Base-by-base conservation (phyloP, 1,284 basidiomycete species). In the Volvariella surrecta region DNA sequence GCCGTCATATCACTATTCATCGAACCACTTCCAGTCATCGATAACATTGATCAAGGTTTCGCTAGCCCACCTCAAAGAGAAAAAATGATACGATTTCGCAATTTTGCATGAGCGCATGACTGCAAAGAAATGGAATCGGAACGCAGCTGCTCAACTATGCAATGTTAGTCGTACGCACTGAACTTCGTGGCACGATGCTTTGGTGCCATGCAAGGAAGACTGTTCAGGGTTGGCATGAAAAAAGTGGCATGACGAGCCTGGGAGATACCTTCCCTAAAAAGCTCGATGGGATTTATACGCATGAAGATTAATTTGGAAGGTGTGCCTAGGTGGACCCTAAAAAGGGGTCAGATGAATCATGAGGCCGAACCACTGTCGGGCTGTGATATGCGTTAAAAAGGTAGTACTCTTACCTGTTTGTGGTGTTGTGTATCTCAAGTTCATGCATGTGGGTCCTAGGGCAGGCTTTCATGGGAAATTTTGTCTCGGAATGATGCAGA, bases 141-240 rank as follows among this genome's bases (percentile, higher is more conserved):
- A 70, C 71, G 16, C 57, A 53, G 40, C 60, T 79, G 31, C 59
- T 82, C 38, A 47, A 52, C 18, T 60, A 69, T 50, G 62, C 64
- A 6, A 59, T 68, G 46, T 55, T 57, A n/a, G 56, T 62, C 19
- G 68, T 67, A 18, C 57, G 53, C 47, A 51, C 57, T 10, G 59
- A 70, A 39, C 50, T 69, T 39, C 59, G 60, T 11, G 69, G 62
- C 15, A 49, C 45, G 2, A 51, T 68, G 10, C 56, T 75, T 3
- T 81, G 76, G 76, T 80, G 75, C 57, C 76, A 80, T 53, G 77
- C 76, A 7, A 59, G 77, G 47, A 50, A 60, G 39, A 60, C 65
- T 16, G 69, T 61, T 16, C 52, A 59, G 18, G 58, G 46, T 22
- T 81, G 77, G 76, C 81, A 78, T 54, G 57, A 65, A 49, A 71